These are phyloP conservation scores for Aspergillus uvarum DNA, from an alignment of 2,329 filamentous ascomycete species.

Conservation along the genomic window DNA sequence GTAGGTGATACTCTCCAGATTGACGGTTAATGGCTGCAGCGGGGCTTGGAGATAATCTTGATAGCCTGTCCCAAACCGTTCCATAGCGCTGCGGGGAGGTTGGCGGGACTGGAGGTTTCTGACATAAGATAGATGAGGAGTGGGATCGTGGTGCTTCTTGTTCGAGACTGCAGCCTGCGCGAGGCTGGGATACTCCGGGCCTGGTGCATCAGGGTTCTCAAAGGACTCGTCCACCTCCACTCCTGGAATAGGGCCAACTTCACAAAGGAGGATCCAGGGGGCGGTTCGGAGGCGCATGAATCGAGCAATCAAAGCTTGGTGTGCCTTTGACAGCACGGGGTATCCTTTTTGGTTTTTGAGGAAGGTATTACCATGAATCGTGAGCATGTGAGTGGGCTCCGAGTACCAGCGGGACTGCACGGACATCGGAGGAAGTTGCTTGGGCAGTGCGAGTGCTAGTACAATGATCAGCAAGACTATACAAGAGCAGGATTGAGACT, in stretches of 20 bases:
- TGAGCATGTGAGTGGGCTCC: slow-evolving; percentile 60
- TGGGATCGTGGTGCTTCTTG: slow-evolving; percentile 56
- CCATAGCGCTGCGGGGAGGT: slow-evolving; percentile 61
- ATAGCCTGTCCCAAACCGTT: slow-evolving; percentile 68
- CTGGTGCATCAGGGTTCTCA: slow-evolving; percentile 22
- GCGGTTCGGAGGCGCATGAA: slow-evolving; percentile 58
- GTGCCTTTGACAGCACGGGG: slow-evolving; percentile 57
- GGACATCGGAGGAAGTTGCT: slow-evolving; percentile 55
- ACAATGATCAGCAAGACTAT: slow-evolving; percentile 15
- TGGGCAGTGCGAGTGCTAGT: slow-evolving; percentile 58
- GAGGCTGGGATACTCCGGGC: slow-evolving; percentile 64
- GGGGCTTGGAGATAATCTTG: slow-evolving; percentile 97
- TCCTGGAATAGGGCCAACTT: slow-evolving; percentile 57
- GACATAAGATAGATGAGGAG: slow-evolving; percentile 75
- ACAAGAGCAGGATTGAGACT: background rate
- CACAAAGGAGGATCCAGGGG: slow-evolving; percentile 61
- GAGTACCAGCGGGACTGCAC: slow-evolving; percentile 64
- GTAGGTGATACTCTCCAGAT: slow-evolving; percentile 94
- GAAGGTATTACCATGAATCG: slow-evolving; percentile 55
- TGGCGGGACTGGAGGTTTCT: slow-evolving; percentile 82
- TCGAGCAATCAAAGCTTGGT: slow-evolving; percentile 57
- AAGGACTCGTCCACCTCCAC: slow-evolving; percentile 33
- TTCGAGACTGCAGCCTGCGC: slow-evolving; percentile 60
- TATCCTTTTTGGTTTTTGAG: slow-evolving; percentile 59
- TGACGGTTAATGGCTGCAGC: slow-evolving; percentile 90